Conservation (phyloP, 2,329 filamentous ascomycete genomes). For the Cryoendolithus antarcticus region DNA sequence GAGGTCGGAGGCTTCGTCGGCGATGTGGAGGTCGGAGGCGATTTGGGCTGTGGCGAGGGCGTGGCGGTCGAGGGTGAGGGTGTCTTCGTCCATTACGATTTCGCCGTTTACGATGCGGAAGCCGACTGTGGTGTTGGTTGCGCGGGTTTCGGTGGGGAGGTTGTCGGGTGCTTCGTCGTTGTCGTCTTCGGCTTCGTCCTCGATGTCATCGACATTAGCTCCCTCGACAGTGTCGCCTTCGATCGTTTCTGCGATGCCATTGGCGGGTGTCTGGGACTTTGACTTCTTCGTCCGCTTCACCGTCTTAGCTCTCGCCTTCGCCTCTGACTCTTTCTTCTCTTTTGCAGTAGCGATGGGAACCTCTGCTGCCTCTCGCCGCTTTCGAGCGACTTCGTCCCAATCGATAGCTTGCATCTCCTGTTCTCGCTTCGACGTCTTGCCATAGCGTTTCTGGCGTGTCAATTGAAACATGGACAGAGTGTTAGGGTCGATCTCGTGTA, state of each 20-base stretch:
- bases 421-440: conserved; percentile 63
- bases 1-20: conserved; percentile 63
- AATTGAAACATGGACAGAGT: conserved; percentile 62
- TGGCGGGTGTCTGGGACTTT: too few relatives aligned
- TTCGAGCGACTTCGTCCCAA: conserved; percentile 36
- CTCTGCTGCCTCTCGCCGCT: conserved; percentile 26
- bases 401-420: conserved; percentile 60
- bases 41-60: conserved; percentile 46
- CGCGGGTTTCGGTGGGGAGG: conserved; percentile 1
- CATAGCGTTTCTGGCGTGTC: conserved; percentile 45
- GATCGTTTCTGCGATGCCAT: conserved; percentile 4
- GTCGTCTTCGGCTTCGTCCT: conserved; percentile 2
- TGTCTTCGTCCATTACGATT: conserved; percentile 58
- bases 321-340: conserved; percentile 3
- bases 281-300: conserved; percentile 5
- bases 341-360: conserved; percentile 10
- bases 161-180: conserved; percentile 4
- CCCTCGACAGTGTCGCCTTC: conserved; percentile 9
- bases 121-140: conserved; percentile 7
- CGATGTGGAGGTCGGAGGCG: conserved; percentile 38
- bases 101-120: conserved; percentile 58
- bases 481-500: conserved; percentile 46
- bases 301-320: neutral
- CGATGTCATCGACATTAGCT: conserved; percentile 4
- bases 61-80: conserved; percentile 56